These are phyloP conservation scores for Myxozyma monticola DNA, from an alignment of 805 yeast genomes.

Conservation along the genomic window DNA sequence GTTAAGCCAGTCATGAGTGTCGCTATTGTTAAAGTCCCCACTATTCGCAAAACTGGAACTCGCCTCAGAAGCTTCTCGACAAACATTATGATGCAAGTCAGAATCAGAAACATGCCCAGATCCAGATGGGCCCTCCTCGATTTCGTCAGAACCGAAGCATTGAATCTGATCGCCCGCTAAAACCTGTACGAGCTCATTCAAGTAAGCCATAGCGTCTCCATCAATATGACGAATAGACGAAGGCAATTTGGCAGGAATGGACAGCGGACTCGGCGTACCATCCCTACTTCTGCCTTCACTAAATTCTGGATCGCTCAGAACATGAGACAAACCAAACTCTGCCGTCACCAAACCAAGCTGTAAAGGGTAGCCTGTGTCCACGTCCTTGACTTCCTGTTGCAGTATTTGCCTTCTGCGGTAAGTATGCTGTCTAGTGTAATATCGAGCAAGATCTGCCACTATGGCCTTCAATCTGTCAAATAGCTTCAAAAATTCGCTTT, in stretches of 20 bases:
- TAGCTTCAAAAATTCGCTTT: conserved; percentile 11
- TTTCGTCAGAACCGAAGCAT: too few relatives aligned
- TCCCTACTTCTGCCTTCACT: too few relatives aligned
- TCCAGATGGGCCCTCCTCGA: too few relatives aligned
- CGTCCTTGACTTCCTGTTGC: not conserved
- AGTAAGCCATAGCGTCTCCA: conserved; percentile 13
- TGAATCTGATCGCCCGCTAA: too few relatives aligned
- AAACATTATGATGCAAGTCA: too few relatives aligned
- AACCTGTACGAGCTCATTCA: not conserved
- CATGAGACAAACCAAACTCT: conserved; percentile 5
- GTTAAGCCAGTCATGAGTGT: too few relatives aligned
- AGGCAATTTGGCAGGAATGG: too few relatives aligned
- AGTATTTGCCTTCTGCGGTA: not conserved
- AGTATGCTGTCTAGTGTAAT: not conserved
- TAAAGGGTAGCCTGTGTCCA: conserved; percentile 8
- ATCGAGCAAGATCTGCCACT: conserved; percentile 3
- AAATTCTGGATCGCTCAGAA: conserved; percentile 1
- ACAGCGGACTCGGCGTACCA: too few relatives aligned
- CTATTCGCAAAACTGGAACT: too few relatives aligned
- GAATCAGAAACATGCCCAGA: too few relatives aligned
- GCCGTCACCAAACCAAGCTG: conserved; percentile 11
- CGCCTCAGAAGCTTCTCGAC: too few relatives aligned
- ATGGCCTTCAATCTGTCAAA: not conserved
- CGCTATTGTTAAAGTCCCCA: too few relatives aligned
- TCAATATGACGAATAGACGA: conserved; percentile 12